Evolutionary conservation across 108 stramenopile genomes (phyloP).

Genomic region (Nitzschia sp.): DNA sequence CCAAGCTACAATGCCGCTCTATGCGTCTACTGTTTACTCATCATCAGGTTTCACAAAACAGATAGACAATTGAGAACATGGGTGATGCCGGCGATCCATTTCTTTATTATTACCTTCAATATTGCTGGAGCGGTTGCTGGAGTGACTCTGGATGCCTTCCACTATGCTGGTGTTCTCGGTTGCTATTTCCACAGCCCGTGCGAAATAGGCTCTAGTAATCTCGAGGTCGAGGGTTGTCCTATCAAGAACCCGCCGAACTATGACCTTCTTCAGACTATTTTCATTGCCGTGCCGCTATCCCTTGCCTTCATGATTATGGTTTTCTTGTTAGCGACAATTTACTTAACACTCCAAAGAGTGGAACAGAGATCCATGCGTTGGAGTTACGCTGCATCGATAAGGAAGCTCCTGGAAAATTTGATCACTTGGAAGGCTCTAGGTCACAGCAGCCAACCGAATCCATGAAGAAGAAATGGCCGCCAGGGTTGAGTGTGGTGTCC

Average conservation of each 20-base stretch:
- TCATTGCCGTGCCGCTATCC: neutral
- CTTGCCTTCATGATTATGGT: neutral
- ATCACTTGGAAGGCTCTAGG: no score
- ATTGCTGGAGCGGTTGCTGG: neutral
- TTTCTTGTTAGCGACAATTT: neutral
- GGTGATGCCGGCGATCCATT: neutral
- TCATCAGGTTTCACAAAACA: neutral
- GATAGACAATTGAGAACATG: neutral
- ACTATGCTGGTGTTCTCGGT: neutral
- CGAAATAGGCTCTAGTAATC: no score
- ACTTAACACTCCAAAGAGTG: neutral
- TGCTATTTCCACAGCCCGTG: neutral
- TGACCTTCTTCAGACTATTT: neutral
- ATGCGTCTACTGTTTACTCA: neutral
- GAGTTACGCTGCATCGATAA: neutral
- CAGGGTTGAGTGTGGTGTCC: no score
- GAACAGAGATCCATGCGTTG: neutral
- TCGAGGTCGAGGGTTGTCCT: neutral
- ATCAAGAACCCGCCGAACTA: neutral
- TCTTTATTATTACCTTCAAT: neutral
- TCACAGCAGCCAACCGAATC: no score
- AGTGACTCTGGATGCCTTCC: neutral
- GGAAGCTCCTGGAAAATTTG: neutral
- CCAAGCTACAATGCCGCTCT: neutral
- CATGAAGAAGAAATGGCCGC: no score